A percentile compares a stretch with the other conserved stretches of the same genome.
phyloP scores from a whole-genome alignment of 176 grass and related monocot genomes.

The Ananas comosus region DNA sequence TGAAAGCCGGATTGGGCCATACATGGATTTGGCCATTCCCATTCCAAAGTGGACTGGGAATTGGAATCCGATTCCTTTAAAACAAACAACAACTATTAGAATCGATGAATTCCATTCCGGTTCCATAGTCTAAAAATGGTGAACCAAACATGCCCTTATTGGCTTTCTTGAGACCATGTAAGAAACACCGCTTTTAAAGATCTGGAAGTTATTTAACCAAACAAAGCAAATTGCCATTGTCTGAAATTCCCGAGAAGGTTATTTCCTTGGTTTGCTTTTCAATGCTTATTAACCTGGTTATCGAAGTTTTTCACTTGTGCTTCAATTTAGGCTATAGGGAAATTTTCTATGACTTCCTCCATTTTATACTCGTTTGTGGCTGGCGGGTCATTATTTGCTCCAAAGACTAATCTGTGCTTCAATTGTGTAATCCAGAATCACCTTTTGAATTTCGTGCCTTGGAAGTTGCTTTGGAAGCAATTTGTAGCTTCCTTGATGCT shows the following conservation, averaged over 20 bases:
- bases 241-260: neutral
- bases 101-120: too few species aligned
- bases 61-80: too few species aligned
- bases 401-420: neutral
- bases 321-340: neutral
- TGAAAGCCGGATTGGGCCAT: too few species aligned
- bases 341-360: neutral
- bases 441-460: slow-evolving; percentile 25
- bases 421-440: slow-evolving; percentile 10
- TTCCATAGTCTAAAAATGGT: too few species aligned
- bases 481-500: slow-evolving; percentile 25
- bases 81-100: too few species aligned
- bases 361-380: neutral
- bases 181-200: neutral
- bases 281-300: neutral
- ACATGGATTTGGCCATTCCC: too few species aligned
- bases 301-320: neutral
- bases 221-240: neutral
- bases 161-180: neutral
- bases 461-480: slow-evolving; percentile 28
- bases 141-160: too few species aligned
- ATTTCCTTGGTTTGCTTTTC: neutral
- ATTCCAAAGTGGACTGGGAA: too few species aligned
- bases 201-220: neutral
- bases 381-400: neutral